Base-by-base conservation (phyloP, 352 stramenopile genomes). In the Aphanomyces astaci region DNA sequence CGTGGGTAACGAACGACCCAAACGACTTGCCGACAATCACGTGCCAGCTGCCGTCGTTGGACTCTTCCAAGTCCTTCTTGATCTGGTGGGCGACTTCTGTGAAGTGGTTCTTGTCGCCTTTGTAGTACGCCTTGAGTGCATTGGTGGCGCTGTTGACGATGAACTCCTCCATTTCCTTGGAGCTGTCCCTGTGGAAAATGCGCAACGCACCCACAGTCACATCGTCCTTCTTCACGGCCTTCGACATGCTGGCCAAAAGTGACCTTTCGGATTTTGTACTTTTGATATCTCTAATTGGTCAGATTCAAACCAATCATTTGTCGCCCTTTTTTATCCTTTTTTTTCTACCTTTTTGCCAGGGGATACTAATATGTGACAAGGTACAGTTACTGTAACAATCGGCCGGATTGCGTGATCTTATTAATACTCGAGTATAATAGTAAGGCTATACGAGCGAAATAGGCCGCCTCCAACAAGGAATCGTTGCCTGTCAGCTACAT, bases 1-100 rank as follows among this genome's bases (percentile, higher is more conserved):
- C 82, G 66, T 94, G 86, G 3, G 81, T 92, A 49, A 93, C 84
- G 64, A 92, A 93, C 22, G 82, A 91, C 27, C 86, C 84, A 53
- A 90, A 95, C 15, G 82, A 90, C 65, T 92, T 94, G 77, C 86
- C 86, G 9, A 93, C 84, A 64, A 92, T 83, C 22, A 93, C 85
- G 62, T 92, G 86, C 84, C 84, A 95, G 36, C 80, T 79, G 32
- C 86, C 86, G 45, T 76, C 69, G 56, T 91, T 70, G 31, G 71
- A 71, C 46, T 92, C 83, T 53, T 91, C 83, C 36, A 94, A 68
- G 7, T 90, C 83, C 39, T 83, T 85, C 51, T 90, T 94, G 67
- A 94, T 81, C 65, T 88, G 78, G 72, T 92, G 76, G 7, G 82
- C 86, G 25, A 92, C 77, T 28, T 94, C 81, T 2, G 82, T 89